These are phyloP conservation scores for Solanum hybrid DNA, from an alignment of 305 asterid species.

Conservation along the genomic window DNA sequence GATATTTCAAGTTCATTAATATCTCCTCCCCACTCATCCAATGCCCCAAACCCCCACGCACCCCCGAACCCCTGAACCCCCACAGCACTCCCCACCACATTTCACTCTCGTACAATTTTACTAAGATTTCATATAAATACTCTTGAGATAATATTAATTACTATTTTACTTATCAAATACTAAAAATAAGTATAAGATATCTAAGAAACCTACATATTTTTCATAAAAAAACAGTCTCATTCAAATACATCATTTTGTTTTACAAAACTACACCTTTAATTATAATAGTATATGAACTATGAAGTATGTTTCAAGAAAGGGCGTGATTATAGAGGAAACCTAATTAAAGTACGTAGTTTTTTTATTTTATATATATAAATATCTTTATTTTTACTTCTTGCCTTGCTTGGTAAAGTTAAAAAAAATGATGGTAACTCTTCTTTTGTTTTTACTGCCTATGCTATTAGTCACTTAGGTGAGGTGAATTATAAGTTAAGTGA, in stretches of 20 bases:
- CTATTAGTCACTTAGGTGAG: neutral
- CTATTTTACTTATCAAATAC: neutral
- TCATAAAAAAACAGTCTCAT: neutral
- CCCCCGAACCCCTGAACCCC: neutral
- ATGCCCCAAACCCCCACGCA: neutral
- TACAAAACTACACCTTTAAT: neutral
- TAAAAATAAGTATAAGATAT: neutral
- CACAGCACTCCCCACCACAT: neutral
- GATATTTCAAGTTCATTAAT: neutral
- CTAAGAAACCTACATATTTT: neutral
- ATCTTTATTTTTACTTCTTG: neutral
- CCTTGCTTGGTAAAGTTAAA: constrained; percentile 4
- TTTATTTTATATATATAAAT: neutral
- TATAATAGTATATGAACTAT: neutral
- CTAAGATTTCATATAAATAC: neutral
- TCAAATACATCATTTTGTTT: neutral
- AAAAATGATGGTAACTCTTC: neutral
- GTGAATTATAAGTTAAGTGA: neutral
- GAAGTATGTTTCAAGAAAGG: neutral
- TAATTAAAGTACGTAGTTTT: constrained; percentile 3
- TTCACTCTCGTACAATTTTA: neutral
- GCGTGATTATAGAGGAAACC: constrained; percentile 16
- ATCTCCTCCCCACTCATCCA: neutral
- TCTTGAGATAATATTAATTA: neutral
- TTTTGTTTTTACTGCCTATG: constrained; percentile 19